These are phyloP conservation scores for Yamadazyma triangularis DNA, from an alignment of 1,139 yeast genomes.

Conservation along the genomic window DNA sequence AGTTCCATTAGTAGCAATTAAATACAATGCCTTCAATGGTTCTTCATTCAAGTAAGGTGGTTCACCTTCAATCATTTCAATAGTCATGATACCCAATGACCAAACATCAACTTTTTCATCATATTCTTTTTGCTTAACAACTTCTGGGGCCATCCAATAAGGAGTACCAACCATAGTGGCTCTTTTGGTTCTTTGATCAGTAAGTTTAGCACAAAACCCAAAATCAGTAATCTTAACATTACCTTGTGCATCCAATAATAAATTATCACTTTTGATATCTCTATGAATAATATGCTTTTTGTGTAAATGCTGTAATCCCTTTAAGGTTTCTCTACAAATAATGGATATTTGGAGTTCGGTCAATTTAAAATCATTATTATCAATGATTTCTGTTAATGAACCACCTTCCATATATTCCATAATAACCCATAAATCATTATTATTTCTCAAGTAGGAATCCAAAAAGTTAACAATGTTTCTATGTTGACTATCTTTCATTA, in stretches of 20 bases:
- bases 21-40: constrained; percentile 56
- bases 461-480: constrained; percentile 45
- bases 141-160: constrained; percentile 99
- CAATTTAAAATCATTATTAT: constrained; percentile 62
- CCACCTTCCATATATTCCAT: constrained; percentile 94
- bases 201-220: constrained; percentile 95
- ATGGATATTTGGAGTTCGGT: constrained; percentile 81
- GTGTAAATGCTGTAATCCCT: constrained; percentile 89
- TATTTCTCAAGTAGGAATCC: constrained; percentile 41
- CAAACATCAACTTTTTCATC: constrained; percentile 97
- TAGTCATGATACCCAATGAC: constrained; percentile 97
- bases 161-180: constrained; percentile 99
- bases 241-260: constrained; percentile 78
- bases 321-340: constrained; percentile 85
- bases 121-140: constrained; percentile 91
- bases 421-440: constrained; percentile 72
- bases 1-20: constrained; percentile 96
- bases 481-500: constrained; percentile 47
- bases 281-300: constrained; percentile 90
- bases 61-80: constrained; percentile 97
- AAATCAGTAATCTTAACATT: constrained; percentile 95
- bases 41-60: constrained; percentile 97
- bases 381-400: constrained; percentile 82
- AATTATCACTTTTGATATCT: constrained; percentile 94
- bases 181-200: constrained; percentile 87